Evolutionary conservation across 1,284 basidiomycete species (phyloP).

Genomic region (Austropuccinia psidii): DNA sequence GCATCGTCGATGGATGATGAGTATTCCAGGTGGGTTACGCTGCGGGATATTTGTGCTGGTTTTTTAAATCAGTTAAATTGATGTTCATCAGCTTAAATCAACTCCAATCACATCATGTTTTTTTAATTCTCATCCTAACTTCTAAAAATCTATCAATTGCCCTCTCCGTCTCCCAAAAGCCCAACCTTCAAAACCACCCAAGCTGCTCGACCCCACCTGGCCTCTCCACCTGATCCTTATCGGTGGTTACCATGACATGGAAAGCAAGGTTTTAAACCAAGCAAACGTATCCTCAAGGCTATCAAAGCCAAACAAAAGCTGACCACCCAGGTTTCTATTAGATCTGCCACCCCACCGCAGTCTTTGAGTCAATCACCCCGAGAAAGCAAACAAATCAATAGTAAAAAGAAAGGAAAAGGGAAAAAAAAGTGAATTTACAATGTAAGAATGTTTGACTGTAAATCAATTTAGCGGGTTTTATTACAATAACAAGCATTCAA

Average conservation of each 20-base stretch:
- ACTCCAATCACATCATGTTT: conserved; percentile 18
- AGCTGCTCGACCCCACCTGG: conserved; percentile 22
- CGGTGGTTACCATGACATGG: conserved; percentile 18
- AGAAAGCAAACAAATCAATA: background rate
- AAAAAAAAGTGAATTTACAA: no score
- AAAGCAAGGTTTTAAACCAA: background rate
- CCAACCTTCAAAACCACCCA: background rate
- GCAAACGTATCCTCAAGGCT: background rate
- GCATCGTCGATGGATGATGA: no score
- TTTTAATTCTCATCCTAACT: conserved; percentile 25
- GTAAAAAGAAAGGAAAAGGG: conserved; percentile 15
- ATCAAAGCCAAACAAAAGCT: conserved; percentile 19
- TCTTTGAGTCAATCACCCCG: background rate
- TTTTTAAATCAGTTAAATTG: background rate
- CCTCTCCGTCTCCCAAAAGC: background rate
- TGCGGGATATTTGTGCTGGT: no score
- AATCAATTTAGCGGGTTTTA: no score
- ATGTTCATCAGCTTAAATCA: conserved; percentile 2
- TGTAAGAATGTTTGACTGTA: no score
- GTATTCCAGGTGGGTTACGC: no score
- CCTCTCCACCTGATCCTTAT: conserved; percentile 25
- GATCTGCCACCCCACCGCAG: background rate
- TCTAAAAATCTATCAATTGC: background rate
- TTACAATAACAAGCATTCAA: no score
- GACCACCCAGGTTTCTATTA: conserved; percentile 1